Percentiles rank a stretch among this genome's conserved stretches.
phyloP scores from a whole-genome alignment of 1,284 basidiomycete genomes.

The Prillingera fragicola region DNA sequence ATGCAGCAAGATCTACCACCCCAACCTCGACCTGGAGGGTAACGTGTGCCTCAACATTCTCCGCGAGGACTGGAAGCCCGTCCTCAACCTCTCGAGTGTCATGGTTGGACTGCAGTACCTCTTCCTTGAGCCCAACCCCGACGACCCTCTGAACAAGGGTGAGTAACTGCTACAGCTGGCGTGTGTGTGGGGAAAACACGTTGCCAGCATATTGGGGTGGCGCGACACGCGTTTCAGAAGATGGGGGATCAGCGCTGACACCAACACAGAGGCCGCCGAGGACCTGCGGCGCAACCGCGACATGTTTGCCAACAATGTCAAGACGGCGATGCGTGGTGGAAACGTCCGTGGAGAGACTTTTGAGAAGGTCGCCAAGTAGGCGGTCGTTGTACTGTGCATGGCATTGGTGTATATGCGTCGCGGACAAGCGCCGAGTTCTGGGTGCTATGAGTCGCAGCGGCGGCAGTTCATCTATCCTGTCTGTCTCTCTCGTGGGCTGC shows the following conservation, averaged over 20 bases:
- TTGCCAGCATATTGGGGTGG: no score
- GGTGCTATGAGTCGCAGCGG: no score
- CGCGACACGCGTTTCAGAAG: no score
- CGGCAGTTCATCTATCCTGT: no score
- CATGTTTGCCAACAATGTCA: conserved; percentile 74
- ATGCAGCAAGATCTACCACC: conserved; percentile 83
- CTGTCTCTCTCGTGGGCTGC: no score
- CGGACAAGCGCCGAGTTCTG: no score
- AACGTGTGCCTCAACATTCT: conserved; percentile 96
- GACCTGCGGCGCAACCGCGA: conserved; percentile 81
- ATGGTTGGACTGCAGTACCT: conserved; percentile 98
- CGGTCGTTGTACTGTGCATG: no score
- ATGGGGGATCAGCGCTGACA: no score
- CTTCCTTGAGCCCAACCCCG: conserved; percentile 96
- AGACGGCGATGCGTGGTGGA: conserved; percentile 72
- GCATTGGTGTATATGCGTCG: no score
- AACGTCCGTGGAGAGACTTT: conserved; percentile 69
- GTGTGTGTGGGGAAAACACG: no score
- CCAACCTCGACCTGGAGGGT: conserved; percentile 94
- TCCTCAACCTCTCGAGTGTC: conserved; percentile 87
- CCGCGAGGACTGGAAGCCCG: conserved; percentile 99
- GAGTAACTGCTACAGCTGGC: conserved; percentile 31
- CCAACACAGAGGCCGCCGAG: conserved; percentile 78
- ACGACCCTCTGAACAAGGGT: conserved; percentile 99
- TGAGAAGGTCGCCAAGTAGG: conserved; percentile 57